Conservation (phyloP, 1,139 yeast species). For the Kluyveromyces sp. region DNA sequence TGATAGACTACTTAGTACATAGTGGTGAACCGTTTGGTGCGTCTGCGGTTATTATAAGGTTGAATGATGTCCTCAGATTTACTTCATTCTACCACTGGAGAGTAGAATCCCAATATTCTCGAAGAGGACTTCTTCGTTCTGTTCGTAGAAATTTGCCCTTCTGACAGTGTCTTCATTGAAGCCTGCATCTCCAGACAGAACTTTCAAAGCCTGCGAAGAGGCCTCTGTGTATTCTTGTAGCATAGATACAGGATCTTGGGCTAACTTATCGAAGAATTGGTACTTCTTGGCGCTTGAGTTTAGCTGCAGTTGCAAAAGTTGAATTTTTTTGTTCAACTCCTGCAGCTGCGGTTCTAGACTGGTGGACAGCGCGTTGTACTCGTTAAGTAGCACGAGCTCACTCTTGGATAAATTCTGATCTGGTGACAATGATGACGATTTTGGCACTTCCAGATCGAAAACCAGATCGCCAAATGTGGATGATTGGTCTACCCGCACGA, state of each 20-base stretch:
- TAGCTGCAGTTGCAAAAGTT: conserved; percentile 34
- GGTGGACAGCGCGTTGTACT: conserved; percentile 45
- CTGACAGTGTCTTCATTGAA: conserved; percentile 88
- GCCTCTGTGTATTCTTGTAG: conserved; percentile 66
- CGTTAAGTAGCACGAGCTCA: conserved; percentile 37
- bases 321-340: conserved; percentile 23
- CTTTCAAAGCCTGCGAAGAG: conserved; percentile 68
- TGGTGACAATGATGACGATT: conserved; percentile 23
- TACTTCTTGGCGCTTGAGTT: conserved; percentile 57
- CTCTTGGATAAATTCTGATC: conserved; percentile 28
- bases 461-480: conserved; percentile 76
- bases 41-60: too few species aligned
- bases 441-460: conserved; percentile 58
- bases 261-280: conserved; percentile 67
- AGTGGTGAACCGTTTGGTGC: too few species aligned
- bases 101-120: conserved; percentile 73
- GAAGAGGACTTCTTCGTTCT: conserved; percentile 53
- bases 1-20: too few species aligned
- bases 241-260: conserved; percentile 71
- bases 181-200: conserved; percentile 79
- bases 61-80: too few species aligned
- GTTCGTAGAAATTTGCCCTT: conserved; percentile 71
- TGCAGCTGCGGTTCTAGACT: conserved; percentile 38
- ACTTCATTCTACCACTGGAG: conserved; percentile 36
- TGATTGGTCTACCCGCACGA: conserved; percentile 65